Conservation (phyloP, 805 yeast genomes). For the Saccharomycopsis javanensis region DNA sequence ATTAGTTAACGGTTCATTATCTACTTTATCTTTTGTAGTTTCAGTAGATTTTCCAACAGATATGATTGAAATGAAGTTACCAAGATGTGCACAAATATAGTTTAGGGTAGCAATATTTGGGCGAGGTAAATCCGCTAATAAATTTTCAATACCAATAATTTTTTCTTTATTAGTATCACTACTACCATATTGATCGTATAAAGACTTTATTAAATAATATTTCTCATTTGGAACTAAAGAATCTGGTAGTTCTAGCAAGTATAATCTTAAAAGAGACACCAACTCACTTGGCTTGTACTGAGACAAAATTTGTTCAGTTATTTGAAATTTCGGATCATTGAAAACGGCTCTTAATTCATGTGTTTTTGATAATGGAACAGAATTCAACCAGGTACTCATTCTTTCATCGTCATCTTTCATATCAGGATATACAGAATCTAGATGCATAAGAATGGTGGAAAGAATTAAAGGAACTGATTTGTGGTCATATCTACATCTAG, state of each 20-base stretch:
- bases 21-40: conserved; percentile 21
- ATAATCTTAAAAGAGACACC: conserved; percentile 61
- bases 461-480: conserved; percentile 63
- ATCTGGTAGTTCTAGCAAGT: conserved; percentile 71
- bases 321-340: conserved; percentile 28
- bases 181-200: conserved; percentile 45
- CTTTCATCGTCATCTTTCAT: conserved; percentile 60
- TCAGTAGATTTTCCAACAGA: conserved; percentile 34
- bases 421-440: conserved; percentile 65
- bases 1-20: conserved; percentile 10
- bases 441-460: conserved; percentile 49
- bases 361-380: conserved; percentile 49
- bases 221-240: conserved; percentile 56
- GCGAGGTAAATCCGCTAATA: conserved; percentile 56
- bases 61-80: conserved; percentile 48
- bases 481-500: conserved; percentile 60
- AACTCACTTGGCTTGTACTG: conserved; percentile 45
- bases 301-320: conserved; percentile 27
- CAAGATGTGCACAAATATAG: conserved; percentile 68
- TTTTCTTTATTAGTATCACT: conserved; percentile 29
- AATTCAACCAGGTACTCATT: conserved; percentile 56
- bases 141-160: conserved; percentile 53
- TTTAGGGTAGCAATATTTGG: conserved; percentile 71
- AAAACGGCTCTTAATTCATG: conserved; percentile 52
- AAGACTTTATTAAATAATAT: conserved; percentile 58